Conservation (phyloP, 257 asterid species). For the Linderniella brevidens region DNA sequence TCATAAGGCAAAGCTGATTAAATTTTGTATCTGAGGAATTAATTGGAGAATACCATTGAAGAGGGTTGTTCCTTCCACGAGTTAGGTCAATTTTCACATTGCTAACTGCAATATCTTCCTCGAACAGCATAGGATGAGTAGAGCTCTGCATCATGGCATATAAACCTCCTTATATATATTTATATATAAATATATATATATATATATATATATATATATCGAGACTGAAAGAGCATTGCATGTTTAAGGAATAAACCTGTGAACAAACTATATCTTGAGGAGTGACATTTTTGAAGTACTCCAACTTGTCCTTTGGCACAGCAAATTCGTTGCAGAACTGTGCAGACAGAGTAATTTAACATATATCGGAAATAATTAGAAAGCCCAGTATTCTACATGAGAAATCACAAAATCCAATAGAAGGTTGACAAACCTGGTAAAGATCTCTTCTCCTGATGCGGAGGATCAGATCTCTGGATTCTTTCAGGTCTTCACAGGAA, state of each 20-base stretch:
- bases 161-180: no score
- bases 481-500: constrained; percentile 42
- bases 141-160: constrained; percentile 32
- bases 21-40: no score
- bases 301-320: constrained; percentile 69
- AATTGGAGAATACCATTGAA: constrained; percentile 35
- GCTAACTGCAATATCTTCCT: constrained; percentile 61
- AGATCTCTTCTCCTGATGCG: constrained; percentile 77
- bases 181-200: no score
- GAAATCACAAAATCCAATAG: not conserved
- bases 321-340: constrained; percentile 88
- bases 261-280: constrained; percentile 79
- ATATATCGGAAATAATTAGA: not conserved
- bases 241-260: constrained; percentile 30
- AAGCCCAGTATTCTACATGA: not conserved
- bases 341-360: constrained; percentile 6
- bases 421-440: constrained; percentile 40
- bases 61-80: constrained; percentile 58
- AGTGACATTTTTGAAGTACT: constrained; percentile 43
- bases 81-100: constrained; percentile 72
- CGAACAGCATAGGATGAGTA: constrained; percentile 25
- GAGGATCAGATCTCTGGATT: constrained; percentile 65
- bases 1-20: no score
- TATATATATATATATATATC: no score
- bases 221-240: no score